Evolutionary conservation across 1,139 yeast species (phyloP), one percentile per base, ranked within the genome.

Genomic region (Lodderomyces parapsilosis): DNA sequence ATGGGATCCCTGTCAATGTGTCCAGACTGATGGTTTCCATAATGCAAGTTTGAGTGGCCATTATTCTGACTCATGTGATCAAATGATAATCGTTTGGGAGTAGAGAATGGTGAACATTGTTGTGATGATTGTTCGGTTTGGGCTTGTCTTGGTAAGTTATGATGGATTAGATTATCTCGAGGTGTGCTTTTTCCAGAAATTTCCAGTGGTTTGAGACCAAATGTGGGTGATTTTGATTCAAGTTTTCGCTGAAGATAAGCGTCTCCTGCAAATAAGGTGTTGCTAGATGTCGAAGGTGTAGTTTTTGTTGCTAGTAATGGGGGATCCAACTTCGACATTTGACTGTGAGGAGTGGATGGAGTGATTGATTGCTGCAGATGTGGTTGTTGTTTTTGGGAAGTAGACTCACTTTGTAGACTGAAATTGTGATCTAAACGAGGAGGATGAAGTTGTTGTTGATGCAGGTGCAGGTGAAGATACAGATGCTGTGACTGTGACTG

Each of bases 51-150:
- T 30, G 33, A 6, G 19, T 30, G 18, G 11, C 15, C 11, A 15
- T 15, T 30, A 7, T 30, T 30, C n/a, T 30, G 33, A 7, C 11
- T 18, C 33, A 48, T 37, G 3, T 52, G 57, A 18, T 47, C 47
- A 18, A 22, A 37, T 2, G 49, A 42, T 2, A 30, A 31, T 17
- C 43, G 43, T 42, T 36, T 46, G 1, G 49, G 49, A 2, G 51
- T 43, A 2, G 41, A 31, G 6, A 41, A 25, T 4, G 47, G 50
- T 5, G 50, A 43, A 11, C 40, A 30, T 25, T 28, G 35, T 6
- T 30, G 33, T 2, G 38, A 31, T 1, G 28, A 3, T 4, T 30
- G 19, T 5, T 30, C 33, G 15, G 23, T 8, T 20, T 20, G 23
- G 8, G n/a, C n/a, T n/a, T 28, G 6, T 13, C 14, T 28, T 13